Conservation (phyloP, 1,139 yeast species). For the Kodamaea anthophila region DNA sequence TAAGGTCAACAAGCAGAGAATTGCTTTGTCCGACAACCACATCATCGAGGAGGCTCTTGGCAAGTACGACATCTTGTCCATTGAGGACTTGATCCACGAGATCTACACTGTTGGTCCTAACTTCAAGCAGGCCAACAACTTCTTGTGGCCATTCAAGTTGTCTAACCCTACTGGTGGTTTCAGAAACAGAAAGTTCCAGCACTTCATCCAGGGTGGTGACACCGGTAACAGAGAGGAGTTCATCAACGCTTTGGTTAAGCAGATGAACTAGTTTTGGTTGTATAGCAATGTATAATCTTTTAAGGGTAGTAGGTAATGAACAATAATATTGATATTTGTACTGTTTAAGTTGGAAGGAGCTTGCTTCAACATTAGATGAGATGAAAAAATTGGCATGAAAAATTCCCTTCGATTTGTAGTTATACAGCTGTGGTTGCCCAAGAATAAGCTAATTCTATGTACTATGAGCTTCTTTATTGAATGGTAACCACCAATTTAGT, state of each 20-base stretch:
- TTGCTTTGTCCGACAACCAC: conserved; percentile 88
- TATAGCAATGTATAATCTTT: conserved; percentile 12
- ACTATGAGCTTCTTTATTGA: no score
- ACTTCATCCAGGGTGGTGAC: conserved; percentile 99
- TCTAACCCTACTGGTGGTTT: conserved; percentile 99
- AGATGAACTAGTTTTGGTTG: conserved; percentile 63
- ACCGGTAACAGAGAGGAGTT: conserved; percentile 99
- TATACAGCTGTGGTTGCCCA: no score
- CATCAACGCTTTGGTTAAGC: conserved; percentile 97
- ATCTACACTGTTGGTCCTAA: conserved; percentile 98
- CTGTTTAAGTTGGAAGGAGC: no score
- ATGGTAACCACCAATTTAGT: no score
- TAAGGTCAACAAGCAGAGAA: conserved; percentile 98
- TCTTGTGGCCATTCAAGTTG: conserved; percentile 99
- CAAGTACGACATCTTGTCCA: conserved; percentile 91
- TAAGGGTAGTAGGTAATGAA: no score
- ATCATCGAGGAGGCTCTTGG: conserved; percentile 93
- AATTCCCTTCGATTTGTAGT: no score
- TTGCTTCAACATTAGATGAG: no score
- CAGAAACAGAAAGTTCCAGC: conserved; percentile 99
- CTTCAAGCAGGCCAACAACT: conserved; percentile 99
- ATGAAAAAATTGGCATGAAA: no score
- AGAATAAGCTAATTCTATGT: no score
- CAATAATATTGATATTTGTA: no score
- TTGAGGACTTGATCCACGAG: conserved; percentile 99